phyloP scores from a whole-genome alignment of 2,329 filamentous ascomycete species.

The Penicillium sp. region DNA sequence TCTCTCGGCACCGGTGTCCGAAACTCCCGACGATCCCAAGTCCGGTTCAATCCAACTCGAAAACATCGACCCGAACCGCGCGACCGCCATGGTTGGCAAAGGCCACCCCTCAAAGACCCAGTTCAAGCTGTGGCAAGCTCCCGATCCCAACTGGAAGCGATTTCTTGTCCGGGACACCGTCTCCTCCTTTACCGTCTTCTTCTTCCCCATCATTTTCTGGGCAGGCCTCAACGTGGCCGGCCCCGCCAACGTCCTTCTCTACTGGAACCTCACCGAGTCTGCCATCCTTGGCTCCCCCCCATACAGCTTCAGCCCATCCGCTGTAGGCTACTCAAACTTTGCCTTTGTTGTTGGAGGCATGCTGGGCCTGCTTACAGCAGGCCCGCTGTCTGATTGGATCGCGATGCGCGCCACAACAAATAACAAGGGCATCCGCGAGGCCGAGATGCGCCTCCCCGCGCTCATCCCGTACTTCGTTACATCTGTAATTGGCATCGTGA shows the following conservation, averaged over 20 bases:
- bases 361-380: slow-evolving; percentile 6
- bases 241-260: slow-evolving; percentile 10
- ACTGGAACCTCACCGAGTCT: slow-evolving; percentile 16
- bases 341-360: slow-evolving; percentile 6
- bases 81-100: background rate
- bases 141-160: slow-evolving; percentile 1
- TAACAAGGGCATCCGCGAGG: slow-evolving; percentile 12
- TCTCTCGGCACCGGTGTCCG: background rate
- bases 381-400: slow-evolving; percentile 13
- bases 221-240: background rate
- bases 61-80: background rate
- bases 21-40: background rate
- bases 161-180: slow-evolving; percentile 10
- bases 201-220: slow-evolving; percentile 15
- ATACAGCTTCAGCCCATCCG: slow-evolving; percentile 2
- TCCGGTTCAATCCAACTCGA: background rate
- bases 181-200: background rate
- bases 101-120: background rate
- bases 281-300: slow-evolving; percentile 3
- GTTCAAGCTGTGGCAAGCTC: slow-evolving; percentile 3
- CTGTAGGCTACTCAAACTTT: slow-evolving; percentile 15
- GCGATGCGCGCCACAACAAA: background rate
- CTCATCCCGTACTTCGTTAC: slow-evolving; percentile 1
- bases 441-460: slow-evolving; percentile 13
- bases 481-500: background rate